These are phyloP conservation scores for Chrysosporium keratinophilum DNA, from an alignment of 2,329 filamentous ascomycete species.

Conservation along the genomic window DNA sequence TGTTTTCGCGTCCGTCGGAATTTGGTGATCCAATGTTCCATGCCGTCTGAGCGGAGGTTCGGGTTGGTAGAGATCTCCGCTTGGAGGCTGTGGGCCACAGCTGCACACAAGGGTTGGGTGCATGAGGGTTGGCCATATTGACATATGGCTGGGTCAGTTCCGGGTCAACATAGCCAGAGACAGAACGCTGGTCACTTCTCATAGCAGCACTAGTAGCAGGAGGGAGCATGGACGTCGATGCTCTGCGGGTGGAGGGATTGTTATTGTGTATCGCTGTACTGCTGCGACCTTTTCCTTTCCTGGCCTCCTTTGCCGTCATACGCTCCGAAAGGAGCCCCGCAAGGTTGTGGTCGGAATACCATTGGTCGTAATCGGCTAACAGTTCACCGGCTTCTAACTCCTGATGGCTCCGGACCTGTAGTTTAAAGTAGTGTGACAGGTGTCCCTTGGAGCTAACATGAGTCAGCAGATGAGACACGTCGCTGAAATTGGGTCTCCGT, in stretches of 20 bases:
- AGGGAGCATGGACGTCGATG: slow-evolving; percentile 5
- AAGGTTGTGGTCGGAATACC: slow-evolving; percentile 65
- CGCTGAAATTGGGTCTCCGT: slow-evolving; percentile 69
- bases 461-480: slow-evolving; percentile 82
- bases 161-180: slow-evolving; percentile 16
- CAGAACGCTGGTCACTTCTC: background rate
- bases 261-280: slow-evolving; percentile 3
- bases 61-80: slow-evolving; percentile 2
- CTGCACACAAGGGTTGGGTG: slow-evolving; percentile 8
- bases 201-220: background rate
- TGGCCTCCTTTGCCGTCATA: slow-evolving; percentile 64
- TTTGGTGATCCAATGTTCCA: slow-evolving; percentile 14
- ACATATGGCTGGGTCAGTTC: slow-evolving; percentile 15
- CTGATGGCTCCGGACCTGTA: slow-evolving; percentile 59
- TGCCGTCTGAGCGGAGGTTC: background rate
- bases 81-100: slow-evolving; percentile 7
- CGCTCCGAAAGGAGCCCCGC: slow-evolving; percentile 65
- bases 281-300: slow-evolving; percentile 37
- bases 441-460: slow-evolving; percentile 92
- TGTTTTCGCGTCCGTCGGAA: slow-evolving; percentile 13
- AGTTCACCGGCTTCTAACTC: slow-evolving; percentile 54
- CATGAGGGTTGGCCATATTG: background rate
- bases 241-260: slow-evolving; percentile 2
- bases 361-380: slow-evolving; percentile 61
- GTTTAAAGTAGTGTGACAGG: slow-evolving; percentile 69